These are phyloP conservation scores for Suillus bovinus DNA, from an alignment of 768 basidiomycete genomes.

Conservation along the genomic window DNA sequence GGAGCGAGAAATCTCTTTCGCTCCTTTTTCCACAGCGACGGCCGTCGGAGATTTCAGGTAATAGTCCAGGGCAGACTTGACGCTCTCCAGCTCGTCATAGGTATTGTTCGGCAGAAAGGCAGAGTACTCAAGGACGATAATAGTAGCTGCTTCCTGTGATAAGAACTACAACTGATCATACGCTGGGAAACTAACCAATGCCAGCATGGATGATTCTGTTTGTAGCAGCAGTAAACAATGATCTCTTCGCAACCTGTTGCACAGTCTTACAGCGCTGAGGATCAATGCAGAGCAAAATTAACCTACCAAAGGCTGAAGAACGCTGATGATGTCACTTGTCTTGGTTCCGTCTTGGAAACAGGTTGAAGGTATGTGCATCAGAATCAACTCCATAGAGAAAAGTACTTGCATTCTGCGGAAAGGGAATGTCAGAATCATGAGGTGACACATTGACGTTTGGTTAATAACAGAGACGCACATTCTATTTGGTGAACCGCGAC, in stretches of 20 bases:
- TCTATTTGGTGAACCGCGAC: not conserved
- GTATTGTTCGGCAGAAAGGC: too few species aligned
- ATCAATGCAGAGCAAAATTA: not conserved
- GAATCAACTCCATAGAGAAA: not conserved
- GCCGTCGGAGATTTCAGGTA: too few species aligned
- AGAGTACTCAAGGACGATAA: too few species aligned
- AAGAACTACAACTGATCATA: too few species aligned
- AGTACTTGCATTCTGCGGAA: not conserved
- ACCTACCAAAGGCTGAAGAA: not conserved
- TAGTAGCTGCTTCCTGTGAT: too few species aligned
- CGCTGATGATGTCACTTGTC: accelerated
- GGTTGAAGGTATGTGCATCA: not conserved
- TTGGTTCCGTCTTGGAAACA: accelerated
- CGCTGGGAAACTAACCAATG: not conserved
- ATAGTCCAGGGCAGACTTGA: too few species aligned
- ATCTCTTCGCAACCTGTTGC: not conserved
- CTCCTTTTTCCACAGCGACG: too few species aligned
- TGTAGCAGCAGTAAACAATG: not conserved
- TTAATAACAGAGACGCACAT: not conserved
- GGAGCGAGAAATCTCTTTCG: too few species aligned
- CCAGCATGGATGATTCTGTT: not conserved
- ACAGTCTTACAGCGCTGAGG: not conserved
- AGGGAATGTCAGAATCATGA: not conserved
- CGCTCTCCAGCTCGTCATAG: too few species aligned
- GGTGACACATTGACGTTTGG: not conserved